Conservation (phyloP, 1,139 yeast genomes). For the Protomyces lactucae-debilis region DNA sequence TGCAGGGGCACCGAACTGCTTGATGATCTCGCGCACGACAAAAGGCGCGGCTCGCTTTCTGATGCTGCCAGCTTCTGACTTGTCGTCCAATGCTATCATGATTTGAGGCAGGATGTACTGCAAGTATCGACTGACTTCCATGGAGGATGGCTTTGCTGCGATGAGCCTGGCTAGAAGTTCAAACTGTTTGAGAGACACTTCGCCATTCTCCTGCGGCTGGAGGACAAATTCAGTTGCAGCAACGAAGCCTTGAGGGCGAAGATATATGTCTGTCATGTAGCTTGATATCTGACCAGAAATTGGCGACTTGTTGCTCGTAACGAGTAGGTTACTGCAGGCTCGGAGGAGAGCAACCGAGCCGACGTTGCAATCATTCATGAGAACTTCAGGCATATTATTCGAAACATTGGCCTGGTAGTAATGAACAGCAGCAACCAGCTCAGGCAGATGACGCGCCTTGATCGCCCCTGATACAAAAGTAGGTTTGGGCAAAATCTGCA, state of each 20-base stretch:
- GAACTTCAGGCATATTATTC: neutral
- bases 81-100: neutral
- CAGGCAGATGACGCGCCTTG: neutral
- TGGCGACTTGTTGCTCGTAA: no score
- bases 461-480: neutral
- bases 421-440: neutral
- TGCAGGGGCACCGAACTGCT: neutral
- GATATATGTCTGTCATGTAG: conserved; percentile 6
- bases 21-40: neutral
- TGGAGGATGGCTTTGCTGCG: conserved; percentile 3
- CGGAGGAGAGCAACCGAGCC: neutral
- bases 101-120: conserved; percentile 5
- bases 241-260: conserved; percentile 3
- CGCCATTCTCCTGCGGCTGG: conserved; percentile 4
- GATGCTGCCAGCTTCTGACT: neutral
- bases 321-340: neutral
- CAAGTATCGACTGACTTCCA: neutral
- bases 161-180: conserved; percentile 3
- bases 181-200: conserved; percentile 5
- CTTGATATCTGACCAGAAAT: neutral
- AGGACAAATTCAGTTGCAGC: neutral
- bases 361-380: neutral
- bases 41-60: neutral
- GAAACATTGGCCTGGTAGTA: neutral
- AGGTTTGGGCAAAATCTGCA: neutral